Base-by-base conservation (phyloP, 768 basidiomycete species). In the Hirschioporus abietinus region DNA sequence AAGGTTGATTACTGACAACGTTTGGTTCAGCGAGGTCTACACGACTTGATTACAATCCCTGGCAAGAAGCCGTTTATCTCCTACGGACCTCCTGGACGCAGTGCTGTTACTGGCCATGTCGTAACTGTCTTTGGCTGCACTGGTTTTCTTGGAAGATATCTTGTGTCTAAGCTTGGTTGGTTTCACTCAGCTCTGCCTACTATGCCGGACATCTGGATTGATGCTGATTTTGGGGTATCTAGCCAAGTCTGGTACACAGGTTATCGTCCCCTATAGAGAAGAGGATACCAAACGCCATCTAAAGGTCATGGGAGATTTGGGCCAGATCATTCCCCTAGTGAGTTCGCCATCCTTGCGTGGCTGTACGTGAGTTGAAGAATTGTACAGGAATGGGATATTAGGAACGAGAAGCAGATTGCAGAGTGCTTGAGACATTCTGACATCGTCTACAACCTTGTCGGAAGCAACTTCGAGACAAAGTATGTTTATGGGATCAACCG, bases 111-210 rank as follows among this genome's bases (percentile, higher is more conserved):
- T 58, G 97, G 96, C 1, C 95, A 96, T 78, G 86, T 90, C 42
- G 96, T 91, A 58, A 99, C 97, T 18, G 96, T 99, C 63, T 99
- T 99, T 82, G 97, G 97, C 25, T 92, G 90, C 75, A 97, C 96
- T 3, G 93, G 96, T 6, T 99, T 98, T 77, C 80, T 99, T 67
- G 97, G 96, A 60, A 83, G 95, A 74, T 99, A 99, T 78, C 82
- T 98, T 59, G 93, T 98, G 57, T 86, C 91, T 35, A 98, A 98
- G 81, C 86, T 99, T 15, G 95, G 94, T 95, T 73, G 71, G 88
- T 75, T 52, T 34, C 26, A 15, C 20, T 12, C 12, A 20, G 42
- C 20, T 58, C n/a, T 30, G n/a, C 26, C 35, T 24, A 8, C 18
- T 57, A 36, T 58, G 8, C 34, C 30, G n/a, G 17, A 24, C 57